A percentile compares a stretch with the other conserved stretches of the same genome.
Evolutionary conservation across 129 eudicot species (phyloP).

Genomic region (Logfia minima): DNA sequence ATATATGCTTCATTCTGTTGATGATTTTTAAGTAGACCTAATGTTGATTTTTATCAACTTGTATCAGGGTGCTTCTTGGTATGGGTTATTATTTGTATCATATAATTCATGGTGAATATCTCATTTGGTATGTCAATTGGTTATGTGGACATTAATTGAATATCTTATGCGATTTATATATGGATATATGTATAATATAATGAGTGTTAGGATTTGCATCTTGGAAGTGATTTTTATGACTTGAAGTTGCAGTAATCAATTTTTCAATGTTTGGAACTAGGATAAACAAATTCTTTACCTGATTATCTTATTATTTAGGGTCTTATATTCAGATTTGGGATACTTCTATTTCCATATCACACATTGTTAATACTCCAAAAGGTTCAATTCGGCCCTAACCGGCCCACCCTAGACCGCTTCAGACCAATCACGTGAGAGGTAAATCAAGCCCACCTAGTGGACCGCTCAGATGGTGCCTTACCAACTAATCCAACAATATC

Average conservation of each 20-base stretch:
- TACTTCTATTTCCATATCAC: too few relatives aligned
- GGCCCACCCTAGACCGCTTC: too few relatives aligned
- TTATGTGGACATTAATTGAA: neutral
- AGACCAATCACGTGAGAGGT: too few relatives aligned
- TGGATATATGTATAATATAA: neutral
- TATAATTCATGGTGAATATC: neutral
- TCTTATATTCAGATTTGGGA: too few relatives aligned
- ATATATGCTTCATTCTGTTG: constrained; percentile 1
- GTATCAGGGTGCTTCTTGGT: neutral
- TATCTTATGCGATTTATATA: neutral
- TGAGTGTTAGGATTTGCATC: neutral
- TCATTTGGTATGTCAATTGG: neutral
- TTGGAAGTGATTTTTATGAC: neutral
- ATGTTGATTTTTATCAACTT: neutral
- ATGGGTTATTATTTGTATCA: neutral
- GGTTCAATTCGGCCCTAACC: too few relatives aligned
- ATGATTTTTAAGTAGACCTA: neutral
- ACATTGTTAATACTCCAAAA: too few relatives aligned
- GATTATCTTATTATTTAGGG: too few relatives aligned
- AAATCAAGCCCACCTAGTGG: too few relatives aligned
- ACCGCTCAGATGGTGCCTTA: too few relatives aligned
- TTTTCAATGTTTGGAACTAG: neutral
- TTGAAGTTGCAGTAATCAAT: neutral
- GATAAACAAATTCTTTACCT: too few relatives aligned
- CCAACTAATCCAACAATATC: too few relatives aligned